phyloP scores from a whole-genome alignment of 2,329 filamentous ascomycete species.

The Sarocladiaceae sp. region DNA sequence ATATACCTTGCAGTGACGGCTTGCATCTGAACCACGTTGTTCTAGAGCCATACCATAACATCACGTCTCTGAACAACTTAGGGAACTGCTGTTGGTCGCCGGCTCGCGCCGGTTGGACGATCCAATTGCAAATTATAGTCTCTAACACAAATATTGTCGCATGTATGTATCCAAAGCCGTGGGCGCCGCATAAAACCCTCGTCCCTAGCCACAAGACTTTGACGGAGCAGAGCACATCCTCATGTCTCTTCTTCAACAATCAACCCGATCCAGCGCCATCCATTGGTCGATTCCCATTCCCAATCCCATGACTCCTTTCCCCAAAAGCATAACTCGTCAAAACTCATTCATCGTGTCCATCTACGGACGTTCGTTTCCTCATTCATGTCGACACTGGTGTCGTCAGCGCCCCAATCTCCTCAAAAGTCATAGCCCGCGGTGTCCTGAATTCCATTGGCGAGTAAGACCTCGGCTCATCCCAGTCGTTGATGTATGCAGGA shows the following conservation, averaged over 20 bases:
- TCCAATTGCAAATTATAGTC: background rate
- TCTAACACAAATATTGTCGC: background rate
- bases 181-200: background rate
- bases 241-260: too few relatives aligned
- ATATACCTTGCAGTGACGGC: background rate
- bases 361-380: background rate
- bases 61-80: too few relatives aligned
- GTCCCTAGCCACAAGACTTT: background rate
- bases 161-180: background rate
- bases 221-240: too few relatives aligned
- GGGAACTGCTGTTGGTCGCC: too few relatives aligned
- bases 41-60: too few relatives aligned
- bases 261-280: too few relatives aligned
- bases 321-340: background rate
- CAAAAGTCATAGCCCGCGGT: slow-evolving; percentile 7
- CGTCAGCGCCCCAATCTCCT: slow-evolving; percentile 2
- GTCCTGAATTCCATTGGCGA: slow-evolving; percentile 5
- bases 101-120: background rate
- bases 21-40: too few relatives aligned
- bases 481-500: slow-evolving; percentile 9
- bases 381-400: slow-evolving; percentile 1
- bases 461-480: slow-evolving; percentile 5
- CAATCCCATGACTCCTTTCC: background rate
- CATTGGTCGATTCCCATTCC: too few relatives aligned
- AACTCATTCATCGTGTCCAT: background rate